A percentile compares a stretch with the other conserved stretches of the same genome.
These are phyloP conservation scores for Hericium coralloides DNA, from an alignment of 768 basidiomycete species.

Conservation along the genomic window DNA sequence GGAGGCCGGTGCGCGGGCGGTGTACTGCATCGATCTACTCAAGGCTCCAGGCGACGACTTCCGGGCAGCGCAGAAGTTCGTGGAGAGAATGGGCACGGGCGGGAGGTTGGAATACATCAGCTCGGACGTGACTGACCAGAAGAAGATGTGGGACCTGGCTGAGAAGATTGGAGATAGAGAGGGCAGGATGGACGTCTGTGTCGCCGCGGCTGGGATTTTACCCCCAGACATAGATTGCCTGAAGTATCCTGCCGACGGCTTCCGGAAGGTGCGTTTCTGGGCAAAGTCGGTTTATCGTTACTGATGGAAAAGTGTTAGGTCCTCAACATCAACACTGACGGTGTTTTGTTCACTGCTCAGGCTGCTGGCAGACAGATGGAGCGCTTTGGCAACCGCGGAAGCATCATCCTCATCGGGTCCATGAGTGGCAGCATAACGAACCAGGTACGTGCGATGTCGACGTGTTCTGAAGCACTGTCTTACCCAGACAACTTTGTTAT, in stretches of 20 bases:
- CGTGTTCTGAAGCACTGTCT: too few relatives aligned
- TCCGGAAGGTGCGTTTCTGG: slow-evolving; percentile 39
- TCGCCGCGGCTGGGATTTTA: slow-evolving; percentile 70
- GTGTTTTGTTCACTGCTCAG: slow-evolving; percentile 24
- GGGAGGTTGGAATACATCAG: slow-evolving; percentile 48
- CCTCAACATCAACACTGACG: slow-evolving; percentile 49
- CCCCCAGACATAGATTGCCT: slow-evolving; percentile 49
- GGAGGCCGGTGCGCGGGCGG: slow-evolving; percentile 58
- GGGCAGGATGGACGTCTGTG: slow-evolving; percentile 58
- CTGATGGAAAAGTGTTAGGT: slow-evolving; percentile 55
- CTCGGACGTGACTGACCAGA: slow-evolving; percentile 57
- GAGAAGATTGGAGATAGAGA: slow-evolving; percentile 56
- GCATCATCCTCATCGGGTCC: slow-evolving; percentile 31
- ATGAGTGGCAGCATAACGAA: slow-evolving; percentile 47
- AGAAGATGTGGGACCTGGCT: slow-evolving; percentile 41
- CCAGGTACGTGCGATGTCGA: slow-evolving; percentile 32
- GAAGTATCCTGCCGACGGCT: slow-evolving; percentile 53
- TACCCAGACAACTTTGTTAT: neutral
- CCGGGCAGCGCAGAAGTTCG: slow-evolving; percentile 41
- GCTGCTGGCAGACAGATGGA: slow-evolving; percentile 25
- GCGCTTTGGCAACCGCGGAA: slow-evolving; percentile 25
- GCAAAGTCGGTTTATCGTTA: neutral
- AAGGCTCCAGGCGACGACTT: slow-evolving; percentile 47
- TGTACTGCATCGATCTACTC: slow-evolving; percentile 62
- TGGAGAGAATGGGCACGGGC: slow-evolving; percentile 23